phyloP scores from a whole-genome alignment of 352 stramenopile genomes.

The Pythium guiyangense region DNA sequence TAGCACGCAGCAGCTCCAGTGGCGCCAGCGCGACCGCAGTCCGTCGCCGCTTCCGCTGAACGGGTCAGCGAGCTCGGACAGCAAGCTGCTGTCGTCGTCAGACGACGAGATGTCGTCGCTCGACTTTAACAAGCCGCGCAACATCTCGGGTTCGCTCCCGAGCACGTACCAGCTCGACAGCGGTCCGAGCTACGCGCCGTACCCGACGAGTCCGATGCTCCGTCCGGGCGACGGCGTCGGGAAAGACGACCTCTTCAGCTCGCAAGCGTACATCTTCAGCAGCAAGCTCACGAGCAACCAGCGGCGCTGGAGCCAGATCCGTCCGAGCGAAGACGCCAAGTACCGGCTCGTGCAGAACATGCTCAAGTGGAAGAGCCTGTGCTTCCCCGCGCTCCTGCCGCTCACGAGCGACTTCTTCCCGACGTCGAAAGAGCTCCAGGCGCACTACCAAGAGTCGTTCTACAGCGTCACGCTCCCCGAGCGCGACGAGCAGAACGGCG shows the following conservation, averaged over 20 bases:
- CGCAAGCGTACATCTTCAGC: constrained; percentile 69
- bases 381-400: constrained; percentile 93
- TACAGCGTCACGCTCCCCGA: constrained; percentile 81
- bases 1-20: constrained; percentile 28
- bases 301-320: constrained; percentile 95
- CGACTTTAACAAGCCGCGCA: constrained; percentile 20
- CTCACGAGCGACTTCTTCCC: constrained; percentile 91
- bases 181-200: constrained; percentile 32
- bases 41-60: constrained; percentile 36
- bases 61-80: constrained; percentile 28
- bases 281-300: constrained; percentile 91
- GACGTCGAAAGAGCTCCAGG: constrained; percentile 64
- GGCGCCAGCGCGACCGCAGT: constrained; percentile 38
- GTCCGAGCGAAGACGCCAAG: constrained; percentile 45
- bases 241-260: constrained; percentile 75
- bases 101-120: constrained; percentile 23
- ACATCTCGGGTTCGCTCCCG: constrained; percentile 51
- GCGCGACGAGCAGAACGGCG: constrained; percentile 54
- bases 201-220: constrained; percentile 55
- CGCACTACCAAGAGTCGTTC: constrained; percentile 82
- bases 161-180: constrained; percentile 59
- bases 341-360: constrained; percentile 76
- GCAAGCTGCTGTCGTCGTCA: constrained; percentile 27
- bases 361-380: constrained; percentile 97
- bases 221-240: constrained; percentile 32